Evolutionary conservation across 768 basidiomycete species (phyloP).

Genomic region (Sporobolomyces pararoseus): DNA sequence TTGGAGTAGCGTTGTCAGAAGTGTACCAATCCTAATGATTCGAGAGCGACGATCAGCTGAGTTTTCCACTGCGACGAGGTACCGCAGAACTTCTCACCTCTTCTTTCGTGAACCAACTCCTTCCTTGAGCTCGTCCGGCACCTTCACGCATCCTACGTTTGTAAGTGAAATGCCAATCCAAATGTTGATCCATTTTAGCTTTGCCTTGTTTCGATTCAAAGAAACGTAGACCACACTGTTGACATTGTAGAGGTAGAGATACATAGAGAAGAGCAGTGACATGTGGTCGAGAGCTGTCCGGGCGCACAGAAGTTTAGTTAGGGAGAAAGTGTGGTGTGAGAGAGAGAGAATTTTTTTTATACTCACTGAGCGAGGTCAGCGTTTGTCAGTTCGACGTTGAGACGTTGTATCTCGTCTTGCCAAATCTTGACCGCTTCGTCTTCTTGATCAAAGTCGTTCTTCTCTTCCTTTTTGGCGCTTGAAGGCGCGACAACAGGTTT

Average conservation of each 20-base stretch:
- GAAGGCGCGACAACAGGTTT: neutral
- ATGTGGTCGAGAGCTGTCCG: conserved; percentile 47
- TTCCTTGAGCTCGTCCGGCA: conserved; percentile 75
- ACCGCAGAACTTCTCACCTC: conserved; percentile 16
- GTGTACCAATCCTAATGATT: conserved; percentile 87
- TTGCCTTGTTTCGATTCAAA: conserved; percentile 67
- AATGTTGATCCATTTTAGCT: conserved; percentile 74
- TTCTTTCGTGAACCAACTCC: conserved; percentile 68
- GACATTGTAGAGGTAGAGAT: conserved; percentile 75
- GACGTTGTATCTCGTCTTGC: conserved; percentile 39
- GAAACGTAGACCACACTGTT: conserved; percentile 88
- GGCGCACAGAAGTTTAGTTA: neutral
- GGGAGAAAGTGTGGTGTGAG: neutral
- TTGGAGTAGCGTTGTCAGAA: conserved; percentile 20
- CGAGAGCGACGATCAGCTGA: too few relatives aligned
- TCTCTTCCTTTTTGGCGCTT: conserved; percentile 1
- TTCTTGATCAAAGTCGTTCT: neutral
- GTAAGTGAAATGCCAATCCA: conserved; percentile 94
- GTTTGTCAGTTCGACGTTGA: conserved; percentile 62
- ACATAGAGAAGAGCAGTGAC: conserved; percentile 68
- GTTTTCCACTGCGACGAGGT: neutral
- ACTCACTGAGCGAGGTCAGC: conserved; percentile 70
- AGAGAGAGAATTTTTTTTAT: neutral
- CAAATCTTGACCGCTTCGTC: conserved; percentile 23
- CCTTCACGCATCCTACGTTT: conserved; percentile 63